Evolutionary conservation across 768 basidiomycete genomes (phyloP).

Genomic region (Nevesoporus exiguus): DNA sequence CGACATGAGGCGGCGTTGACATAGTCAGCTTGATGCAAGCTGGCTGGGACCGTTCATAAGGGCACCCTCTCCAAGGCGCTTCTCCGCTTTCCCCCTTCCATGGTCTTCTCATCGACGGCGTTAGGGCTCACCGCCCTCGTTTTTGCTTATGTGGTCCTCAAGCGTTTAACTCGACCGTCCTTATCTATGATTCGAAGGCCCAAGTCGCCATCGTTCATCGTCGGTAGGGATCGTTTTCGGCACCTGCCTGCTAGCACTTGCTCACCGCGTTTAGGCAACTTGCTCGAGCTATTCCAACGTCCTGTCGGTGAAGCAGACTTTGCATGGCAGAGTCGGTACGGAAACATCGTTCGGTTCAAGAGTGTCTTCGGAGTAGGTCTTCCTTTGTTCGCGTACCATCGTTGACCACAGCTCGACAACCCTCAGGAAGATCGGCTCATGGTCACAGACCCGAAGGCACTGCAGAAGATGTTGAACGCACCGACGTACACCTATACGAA

Average conservation of each 20-base stretch:
- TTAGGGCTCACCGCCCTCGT: background rate
- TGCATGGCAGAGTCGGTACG: constrained; percentile 28
- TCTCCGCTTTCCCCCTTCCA: background rate
- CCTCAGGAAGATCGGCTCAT: constrained; percentile 43
- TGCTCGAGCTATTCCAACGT: constrained; percentile 23
- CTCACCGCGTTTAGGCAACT: constrained; percentile 20
- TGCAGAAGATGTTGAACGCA: constrained; percentile 37
- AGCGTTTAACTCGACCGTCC: background rate
- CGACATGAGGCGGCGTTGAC: background rate
- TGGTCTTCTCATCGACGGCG: background rate
- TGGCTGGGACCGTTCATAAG: background rate
- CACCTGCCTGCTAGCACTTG: background rate
- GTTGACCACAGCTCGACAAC: background rate
- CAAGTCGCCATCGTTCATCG: constrained; percentile 12
- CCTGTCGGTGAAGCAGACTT: constrained; percentile 29
- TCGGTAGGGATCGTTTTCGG: constrained; percentile 2
- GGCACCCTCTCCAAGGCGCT: background rate
- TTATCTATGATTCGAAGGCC: constrained; percentile 10
- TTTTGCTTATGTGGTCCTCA: background rate
- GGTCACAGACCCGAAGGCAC: constrained; percentile 45
- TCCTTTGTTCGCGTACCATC: background rate
- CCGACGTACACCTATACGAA: constrained; percentile 42
- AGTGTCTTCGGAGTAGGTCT: constrained; percentile 22
- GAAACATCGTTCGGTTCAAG: constrained; percentile 21
- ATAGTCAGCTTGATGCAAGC: background rate